Conservation (phyloP, 345 rosid genomes). For the Draba incana region DNA sequence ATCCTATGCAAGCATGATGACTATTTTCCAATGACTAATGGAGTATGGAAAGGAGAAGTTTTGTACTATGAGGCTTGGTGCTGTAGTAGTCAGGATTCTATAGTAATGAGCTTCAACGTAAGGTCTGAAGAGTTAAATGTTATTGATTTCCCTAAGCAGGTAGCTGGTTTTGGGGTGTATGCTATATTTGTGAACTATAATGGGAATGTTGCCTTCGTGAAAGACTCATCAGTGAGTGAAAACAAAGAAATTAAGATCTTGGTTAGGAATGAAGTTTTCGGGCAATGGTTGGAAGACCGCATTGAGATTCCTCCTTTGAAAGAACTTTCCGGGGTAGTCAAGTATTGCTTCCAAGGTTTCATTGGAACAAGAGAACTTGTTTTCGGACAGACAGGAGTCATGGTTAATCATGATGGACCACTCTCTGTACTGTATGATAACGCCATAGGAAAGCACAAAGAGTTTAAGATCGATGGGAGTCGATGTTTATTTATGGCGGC, state of each 20-base stretch:
- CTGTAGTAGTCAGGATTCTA: too few species aligned
- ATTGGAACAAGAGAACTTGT: conserved; percentile 11
- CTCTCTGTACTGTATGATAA: background rate
- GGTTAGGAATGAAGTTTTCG: background rate
- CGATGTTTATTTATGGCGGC: too few species aligned
- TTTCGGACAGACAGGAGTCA: background rate
- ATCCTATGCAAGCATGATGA: background rate
- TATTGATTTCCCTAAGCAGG: background rate
- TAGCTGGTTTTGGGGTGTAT: too few species aligned
- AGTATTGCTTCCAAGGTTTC: background rate
- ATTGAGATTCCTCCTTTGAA: background rate
- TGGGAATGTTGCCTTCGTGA: background rate
- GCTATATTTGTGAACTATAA: too few species aligned
- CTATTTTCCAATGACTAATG: background rate
- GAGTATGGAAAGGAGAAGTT: background rate
- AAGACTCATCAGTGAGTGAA: too few species aligned
- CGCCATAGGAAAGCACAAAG: background rate
- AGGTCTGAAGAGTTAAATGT: background rate
- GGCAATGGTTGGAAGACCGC: background rate
- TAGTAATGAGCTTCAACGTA: background rate
- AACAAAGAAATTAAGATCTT: background rate
- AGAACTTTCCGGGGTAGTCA: background rate
- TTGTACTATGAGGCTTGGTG: conserved; percentile 4
- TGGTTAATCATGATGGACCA: background rate
- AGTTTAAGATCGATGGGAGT: background rate